Evolutionary conservation across 441 rosid genomes (phyloP), one percentile per base, ranked within the genome.

Genomic region (Metrosideros polymorpha): DNA sequence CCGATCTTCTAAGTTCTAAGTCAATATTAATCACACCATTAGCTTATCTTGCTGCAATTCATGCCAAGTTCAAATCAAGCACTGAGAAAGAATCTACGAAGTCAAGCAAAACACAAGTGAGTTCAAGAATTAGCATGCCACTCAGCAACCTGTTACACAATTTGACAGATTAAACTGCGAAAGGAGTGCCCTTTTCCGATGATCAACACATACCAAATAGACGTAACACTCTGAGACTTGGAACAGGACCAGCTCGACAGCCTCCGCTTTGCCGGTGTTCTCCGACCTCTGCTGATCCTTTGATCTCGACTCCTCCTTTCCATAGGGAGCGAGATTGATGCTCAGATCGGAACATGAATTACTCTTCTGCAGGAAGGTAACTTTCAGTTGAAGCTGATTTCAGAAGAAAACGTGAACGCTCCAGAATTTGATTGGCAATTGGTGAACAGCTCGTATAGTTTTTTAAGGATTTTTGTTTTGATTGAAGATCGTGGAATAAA

Each of bases 181-280:
- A 49, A 52, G 56, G 42, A 49, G n/a, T n/a, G 56, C 55, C 56
- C 54, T 51, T 30, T 19, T 3, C 29, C 61, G 45, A 83, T 19
- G 57, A 83, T n/a, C 17, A 30, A 22, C 45, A 50, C 91, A 85
- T 89, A 94, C 99, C 97, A 96, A 86, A 91, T 98, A 97, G 88
- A 96, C 99, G 89, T 96, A 97, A 88, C 96, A 96, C 92, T 98
- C 99, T 51, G 98, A 88, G 83, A 98, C 97, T 89, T 98, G 98
- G 91, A 94, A 98, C 47, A 96, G 94, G 88, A 94, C 83, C 84
- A 96, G 92, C 93, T 97, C 99, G 76, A 95, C 79, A 47, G 91
- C 91, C 87, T 95, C 96, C 19, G 85, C 85, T 86, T 94, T 97
- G 82, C 92, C 98, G 92, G 47, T 89, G 87, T 88, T 92, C 56